Evolutionary conservation across 345 rosid species (phyloP), one percentile per base, ranked within the genome.

Genomic region (Dimocarpus longan): DNA sequence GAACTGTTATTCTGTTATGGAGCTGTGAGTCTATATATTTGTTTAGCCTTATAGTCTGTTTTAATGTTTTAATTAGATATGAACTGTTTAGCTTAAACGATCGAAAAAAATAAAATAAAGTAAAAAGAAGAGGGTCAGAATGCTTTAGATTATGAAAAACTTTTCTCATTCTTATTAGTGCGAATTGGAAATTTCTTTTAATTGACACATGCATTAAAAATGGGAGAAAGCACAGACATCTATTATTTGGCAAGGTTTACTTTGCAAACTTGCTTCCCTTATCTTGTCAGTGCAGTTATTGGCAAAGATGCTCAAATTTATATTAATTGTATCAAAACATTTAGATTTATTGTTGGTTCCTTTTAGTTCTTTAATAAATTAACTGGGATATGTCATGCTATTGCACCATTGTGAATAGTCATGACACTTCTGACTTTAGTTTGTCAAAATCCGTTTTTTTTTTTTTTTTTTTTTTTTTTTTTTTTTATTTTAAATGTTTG

Each of bases 1-100:
- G 91, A 88, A 88, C 76, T 94, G 99, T 79, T 93, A 93, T 83
- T 80, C 90, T 80, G 85, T 87, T 81, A 85, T 97, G 89, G 98
- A 97, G 99, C 98, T 94, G 90, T 81, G 98, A 87, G 79, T 87
- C 81, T 81, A 87, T 88, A 82, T 86, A 86, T 85, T 85, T 78
- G 74, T 79, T 80, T 79, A 78, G 73, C 80, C 75, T 75, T 75
- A 70, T 82, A 72, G 54, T 63, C 19, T 76, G 54, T 40, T 62
- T 74, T 80, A 44, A 6, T 76, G 54, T 22, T 82, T 82, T 42
- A 76, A 75, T 63, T 79, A 40, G 43, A 70, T 80, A 56, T 56
- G 72, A 44, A 50, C 32, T 70, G 43, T 62, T 28, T 11, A 54
- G 52, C 15, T 21, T 21, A 63, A 13, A 73, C 54, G 76, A n/a